These are phyloP conservation scores for Herpotrichia juniperi DNA, from an alignment of 2,329 filamentous ascomycete genomes.

Conservation along the genomic window DNA sequence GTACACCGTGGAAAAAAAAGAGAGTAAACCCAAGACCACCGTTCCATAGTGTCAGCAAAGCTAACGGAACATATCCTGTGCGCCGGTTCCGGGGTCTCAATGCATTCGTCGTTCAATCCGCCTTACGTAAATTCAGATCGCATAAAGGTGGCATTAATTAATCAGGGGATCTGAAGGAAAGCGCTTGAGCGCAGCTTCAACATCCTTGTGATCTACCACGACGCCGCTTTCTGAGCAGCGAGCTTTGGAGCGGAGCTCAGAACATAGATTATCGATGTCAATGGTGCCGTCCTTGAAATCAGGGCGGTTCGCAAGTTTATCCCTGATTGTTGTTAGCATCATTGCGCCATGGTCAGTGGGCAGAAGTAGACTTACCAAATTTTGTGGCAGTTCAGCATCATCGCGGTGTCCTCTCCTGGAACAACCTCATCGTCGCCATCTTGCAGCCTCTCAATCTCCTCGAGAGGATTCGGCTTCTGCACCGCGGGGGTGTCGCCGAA, in stretches of 20 bases:
- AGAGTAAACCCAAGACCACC: neutral
- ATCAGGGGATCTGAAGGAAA: slow-evolving; percentile 40
- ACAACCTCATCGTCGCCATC: slow-evolving; percentile 71
- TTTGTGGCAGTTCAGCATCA: slow-evolving; percentile 83
- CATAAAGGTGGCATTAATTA: slow-evolving; percentile 2
- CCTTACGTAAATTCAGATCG: neutral
- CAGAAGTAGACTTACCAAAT: slow-evolving; percentile 75
- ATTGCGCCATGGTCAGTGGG: neutral
- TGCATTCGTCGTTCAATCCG: slow-evolving; percentile 11
- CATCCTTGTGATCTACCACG: slow-evolving; percentile 86
- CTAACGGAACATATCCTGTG: slow-evolving; percentile 11
- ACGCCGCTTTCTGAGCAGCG: slow-evolving; percentile 92
- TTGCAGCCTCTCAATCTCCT: slow-evolving; percentile 77
- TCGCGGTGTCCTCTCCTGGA: slow-evolving; percentile 63
- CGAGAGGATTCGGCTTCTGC: slow-evolving; percentile 69
- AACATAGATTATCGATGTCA: slow-evolving; percentile 90
- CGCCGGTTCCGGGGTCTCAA: slow-evolving; percentile 21
- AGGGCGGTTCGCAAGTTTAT: slow-evolving; percentile 84
- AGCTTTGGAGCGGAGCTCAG: slow-evolving; percentile 91
- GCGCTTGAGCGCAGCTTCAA: slow-evolving; percentile 66
- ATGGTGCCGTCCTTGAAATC: slow-evolving; percentile 90
- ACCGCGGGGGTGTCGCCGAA: slow-evolving; percentile 56
- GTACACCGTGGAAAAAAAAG: neutral
- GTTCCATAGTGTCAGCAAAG: slow-evolving; percentile 8
- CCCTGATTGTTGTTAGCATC: slow-evolving; percentile 67